Percentiles rank a stretch among this genome's conserved stretches.
phyloP scores from a whole-genome alignment of 371 early-diverging fungal genomes.

The Amoeboaphelidium protococcarum region DNA sequence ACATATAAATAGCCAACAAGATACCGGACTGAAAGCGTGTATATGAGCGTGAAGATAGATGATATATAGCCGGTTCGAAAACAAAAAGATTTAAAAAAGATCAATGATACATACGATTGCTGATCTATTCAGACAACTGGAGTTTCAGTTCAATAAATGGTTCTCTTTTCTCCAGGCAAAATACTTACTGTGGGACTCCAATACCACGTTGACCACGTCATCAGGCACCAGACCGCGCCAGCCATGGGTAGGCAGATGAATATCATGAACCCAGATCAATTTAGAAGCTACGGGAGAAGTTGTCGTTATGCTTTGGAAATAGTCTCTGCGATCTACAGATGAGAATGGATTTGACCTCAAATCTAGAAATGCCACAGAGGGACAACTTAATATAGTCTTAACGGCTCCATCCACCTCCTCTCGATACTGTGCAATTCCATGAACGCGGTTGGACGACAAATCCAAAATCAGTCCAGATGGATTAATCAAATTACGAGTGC shows the following conservation, averaged over 20 bases:
- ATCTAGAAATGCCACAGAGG: not conserved
- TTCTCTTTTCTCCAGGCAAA: not conserved
- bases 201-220: not conserved
- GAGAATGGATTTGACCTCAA: not conserved
- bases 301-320: not conserved
- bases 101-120: not conserved
- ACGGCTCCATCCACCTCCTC: not conserved
- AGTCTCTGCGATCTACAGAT: not conserved
- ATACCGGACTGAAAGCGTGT: too few relatives aligned
- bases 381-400: not conserved
- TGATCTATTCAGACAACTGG: not conserved
- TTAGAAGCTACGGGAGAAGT: not conserved
- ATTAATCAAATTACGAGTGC: not conserved
- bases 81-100: too few relatives aligned
- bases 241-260: not conserved
- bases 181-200: not conserved
- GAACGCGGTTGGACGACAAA: not conserved
- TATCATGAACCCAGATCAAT: not conserved
- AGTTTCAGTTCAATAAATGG: not conserved
- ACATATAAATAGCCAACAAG: too few relatives aligned
- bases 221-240: not conserved
- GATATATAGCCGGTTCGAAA: too few relatives aligned
- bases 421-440: not conserved
- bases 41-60: too few relatives aligned
- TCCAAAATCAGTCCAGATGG: not conserved